phyloP scores from a whole-genome alignment of 1,284 basidiomycete genomes.

The Apiotrichum mycotoxinovorans region DNA sequence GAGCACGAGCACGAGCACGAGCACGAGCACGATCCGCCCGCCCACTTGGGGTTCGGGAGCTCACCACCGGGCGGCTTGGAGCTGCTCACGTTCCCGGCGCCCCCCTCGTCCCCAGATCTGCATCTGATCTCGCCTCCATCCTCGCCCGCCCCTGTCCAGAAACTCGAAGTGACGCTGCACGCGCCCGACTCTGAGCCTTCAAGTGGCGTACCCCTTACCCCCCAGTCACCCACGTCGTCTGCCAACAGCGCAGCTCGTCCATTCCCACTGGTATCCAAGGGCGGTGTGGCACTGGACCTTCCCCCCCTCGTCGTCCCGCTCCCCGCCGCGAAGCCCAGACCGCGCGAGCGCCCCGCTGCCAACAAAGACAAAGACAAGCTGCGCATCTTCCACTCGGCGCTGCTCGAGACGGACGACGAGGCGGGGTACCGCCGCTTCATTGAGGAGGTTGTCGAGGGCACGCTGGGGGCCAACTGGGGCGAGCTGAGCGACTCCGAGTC shows the following conservation, averaged over 20 bases:
- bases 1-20: too few species aligned
- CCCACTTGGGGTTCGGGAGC: too few species aligned
- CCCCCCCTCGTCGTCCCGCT: background rate
- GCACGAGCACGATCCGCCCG: background rate
- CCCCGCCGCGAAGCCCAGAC: too few species aligned
- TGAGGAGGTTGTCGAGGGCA: slow-evolving; percentile 34
- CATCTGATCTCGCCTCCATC: background rate
- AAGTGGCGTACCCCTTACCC: background rate
- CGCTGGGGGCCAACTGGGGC: slow-evolving; percentile 9
- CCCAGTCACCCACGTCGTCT: background rate
- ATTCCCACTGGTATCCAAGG: too few species aligned
- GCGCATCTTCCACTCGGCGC: slow-evolving; percentile 38
- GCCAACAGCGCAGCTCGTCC: too few species aligned
- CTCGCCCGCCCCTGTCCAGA: background rate
- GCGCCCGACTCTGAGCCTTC: background rate
- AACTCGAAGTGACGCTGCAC: background rate
- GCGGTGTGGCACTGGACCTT: too few species aligned
- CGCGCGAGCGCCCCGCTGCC: too few species aligned
- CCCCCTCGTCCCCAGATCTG: background rate
- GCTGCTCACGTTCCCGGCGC: too few species aligned
- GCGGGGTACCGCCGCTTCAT: slow-evolving; percentile 44
- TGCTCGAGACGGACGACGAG: slow-evolving; percentile 43
- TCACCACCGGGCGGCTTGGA: too few species aligned
- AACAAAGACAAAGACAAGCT: slow-evolving; percentile 9
- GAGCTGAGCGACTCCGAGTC: background rate